Evolutionary conservation across 139 green algal genomes (phyloP).

Genomic region (Tetraselmis striata): DNA sequence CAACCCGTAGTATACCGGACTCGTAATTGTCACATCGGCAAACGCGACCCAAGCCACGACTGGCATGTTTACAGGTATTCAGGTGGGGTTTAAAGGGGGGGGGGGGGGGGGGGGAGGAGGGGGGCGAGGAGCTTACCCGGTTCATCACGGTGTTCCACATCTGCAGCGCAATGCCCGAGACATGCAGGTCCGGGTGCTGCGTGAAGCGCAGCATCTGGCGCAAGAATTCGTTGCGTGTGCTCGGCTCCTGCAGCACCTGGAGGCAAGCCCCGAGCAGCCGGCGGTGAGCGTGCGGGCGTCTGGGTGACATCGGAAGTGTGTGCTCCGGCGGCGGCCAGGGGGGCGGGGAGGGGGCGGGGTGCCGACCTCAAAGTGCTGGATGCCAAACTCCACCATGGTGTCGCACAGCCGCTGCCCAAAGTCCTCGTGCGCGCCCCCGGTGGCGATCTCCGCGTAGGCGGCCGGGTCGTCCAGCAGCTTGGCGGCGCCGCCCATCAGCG

Average conservation of each 20-base stretch:
- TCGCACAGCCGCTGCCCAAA: constrained; percentile 55
- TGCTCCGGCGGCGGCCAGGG: too few relatives aligned
- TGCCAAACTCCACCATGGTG: constrained; percentile 44
- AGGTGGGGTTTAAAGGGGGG: too few relatives aligned
- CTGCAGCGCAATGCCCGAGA: constrained; percentile 49
- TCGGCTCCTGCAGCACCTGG: constrained; percentile 10
- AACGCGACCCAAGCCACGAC: too few relatives aligned
- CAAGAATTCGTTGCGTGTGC: background rate
- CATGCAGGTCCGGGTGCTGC: constrained; percentile 52
- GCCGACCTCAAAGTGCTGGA: constrained; percentile 40
- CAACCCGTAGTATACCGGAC: too few relatives aligned
- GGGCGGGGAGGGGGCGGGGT: too few relatives aligned
- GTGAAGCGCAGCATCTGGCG: constrained; percentile 58
- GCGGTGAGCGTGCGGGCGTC: background rate
- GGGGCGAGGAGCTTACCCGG: background rate
- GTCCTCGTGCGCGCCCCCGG: constrained; percentile 51
- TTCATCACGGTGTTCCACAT: constrained; percentile 49
- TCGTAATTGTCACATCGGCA: too few relatives aligned
- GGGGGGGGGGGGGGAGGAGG: too few relatives aligned
- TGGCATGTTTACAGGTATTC: too few relatives aligned
- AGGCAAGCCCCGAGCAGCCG: constrained; percentile 10
- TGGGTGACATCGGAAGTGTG: too few relatives aligned
- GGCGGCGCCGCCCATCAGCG: constrained; percentile 38
- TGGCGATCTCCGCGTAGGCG: constrained; percentile 36
- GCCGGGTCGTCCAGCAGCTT: constrained; percentile 36